These are phyloP conservation scores for Leccinum arenicola DNA, from an alignment of 768 basidiomycete species.

Conservation along the genomic window DNA sequence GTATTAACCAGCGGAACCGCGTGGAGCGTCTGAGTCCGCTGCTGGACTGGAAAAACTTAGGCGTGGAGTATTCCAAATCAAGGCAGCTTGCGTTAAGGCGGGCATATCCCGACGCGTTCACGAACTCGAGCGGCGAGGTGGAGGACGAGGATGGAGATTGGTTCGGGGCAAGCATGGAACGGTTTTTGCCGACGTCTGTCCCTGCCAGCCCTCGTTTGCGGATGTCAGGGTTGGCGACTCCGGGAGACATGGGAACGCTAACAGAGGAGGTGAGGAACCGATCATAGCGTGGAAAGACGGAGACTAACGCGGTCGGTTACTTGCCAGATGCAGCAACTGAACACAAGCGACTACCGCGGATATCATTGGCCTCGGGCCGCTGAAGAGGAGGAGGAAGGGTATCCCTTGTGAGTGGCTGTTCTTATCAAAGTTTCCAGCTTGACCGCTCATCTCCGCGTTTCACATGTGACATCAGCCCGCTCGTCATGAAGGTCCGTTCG, in stretches of 20 bases:
- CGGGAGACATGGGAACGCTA: constrained; percentile 88
- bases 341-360: constrained; percentile 79
- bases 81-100: constrained; percentile 87
- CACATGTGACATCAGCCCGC: constrained; percentile 50
- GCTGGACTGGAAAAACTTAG: constrained; percentile 97
- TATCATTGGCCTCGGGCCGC: constrained; percentile 53
- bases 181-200: constrained; percentile 68
- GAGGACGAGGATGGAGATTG: constrained; percentile 42
- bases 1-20: constrained; percentile 98
- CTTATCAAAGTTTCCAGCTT: constrained; percentile 10
- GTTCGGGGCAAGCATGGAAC: constrained; percentile 56
- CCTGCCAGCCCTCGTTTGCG: constrained; percentile 87
- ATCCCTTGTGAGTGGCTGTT: constrained; percentile 69
- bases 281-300: not conserved
- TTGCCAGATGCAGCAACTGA: constrained; percentile 76
- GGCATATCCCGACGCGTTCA: constrained; percentile 94
- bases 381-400: constrained; percentile 88
- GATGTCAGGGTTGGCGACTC: constrained; percentile 76
- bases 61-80: constrained; percentile 95
- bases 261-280: constrained; percentile 66
- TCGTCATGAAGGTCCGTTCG: constrained; percentile 88
- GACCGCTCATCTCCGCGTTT: constrained; percentile 6
- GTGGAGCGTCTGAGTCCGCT: constrained; percentile 92
- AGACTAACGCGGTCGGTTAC: not conserved
- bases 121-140: constrained; percentile 50